phyloP scores from a whole-genome alignment of 805 yeast genomes.

The Nakazawaea populi region DNA sequence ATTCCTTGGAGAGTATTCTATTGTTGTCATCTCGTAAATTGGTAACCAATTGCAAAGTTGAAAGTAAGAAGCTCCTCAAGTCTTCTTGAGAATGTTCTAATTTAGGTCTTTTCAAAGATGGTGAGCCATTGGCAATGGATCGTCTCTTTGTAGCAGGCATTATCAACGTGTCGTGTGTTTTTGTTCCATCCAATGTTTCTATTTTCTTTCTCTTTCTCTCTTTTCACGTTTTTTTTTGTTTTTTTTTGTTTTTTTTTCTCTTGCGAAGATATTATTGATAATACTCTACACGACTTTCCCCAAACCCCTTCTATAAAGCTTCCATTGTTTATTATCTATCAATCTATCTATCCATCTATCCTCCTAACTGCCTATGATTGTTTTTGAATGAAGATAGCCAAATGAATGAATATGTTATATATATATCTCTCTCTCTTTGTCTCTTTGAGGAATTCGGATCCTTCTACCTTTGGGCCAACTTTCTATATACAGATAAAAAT shows the following conservation, averaged over 20 bases:
- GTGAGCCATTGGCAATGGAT: slow-evolving; percentile 12
- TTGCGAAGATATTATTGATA: background rate
- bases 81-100: slow-evolving; percentile 16
- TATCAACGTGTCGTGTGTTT: background rate
- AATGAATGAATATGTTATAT: no score
- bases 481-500: slow-evolving; percentile 34
- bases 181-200: background rate
- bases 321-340: no score
- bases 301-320: background rate
- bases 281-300: background rate
- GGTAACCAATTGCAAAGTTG: slow-evolving; percentile 27
- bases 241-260: background rate
- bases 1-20: slow-evolving; percentile 39
- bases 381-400: no score
- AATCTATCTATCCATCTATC: no score
- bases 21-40: slow-evolving; percentile 30
- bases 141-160: slow-evolving; percentile 19
- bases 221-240: background rate
- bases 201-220: background rate
- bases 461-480: background rate
- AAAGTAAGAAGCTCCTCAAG: slow-evolving; percentile 22
- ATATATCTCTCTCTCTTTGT: no score
- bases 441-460: background rate
- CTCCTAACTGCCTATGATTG: no score
- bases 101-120: slow-evolving; percentile 16